Conservation (phyloP, 2,329 filamentous ascomycete genomes). For the Ascochyta koolunga region DNA sequence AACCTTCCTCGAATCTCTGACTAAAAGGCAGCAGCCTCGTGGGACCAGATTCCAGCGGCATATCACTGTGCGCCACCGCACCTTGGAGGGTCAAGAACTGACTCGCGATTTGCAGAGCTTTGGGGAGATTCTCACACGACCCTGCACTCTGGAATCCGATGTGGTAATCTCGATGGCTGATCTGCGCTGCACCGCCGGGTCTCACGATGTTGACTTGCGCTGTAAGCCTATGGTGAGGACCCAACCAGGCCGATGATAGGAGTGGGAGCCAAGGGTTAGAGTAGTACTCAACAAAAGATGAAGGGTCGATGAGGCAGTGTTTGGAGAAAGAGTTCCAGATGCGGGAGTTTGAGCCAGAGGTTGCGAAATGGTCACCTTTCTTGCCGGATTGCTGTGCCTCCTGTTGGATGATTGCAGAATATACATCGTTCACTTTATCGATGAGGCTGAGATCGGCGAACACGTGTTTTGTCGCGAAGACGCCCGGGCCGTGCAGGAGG, state of each 20-base stretch:
- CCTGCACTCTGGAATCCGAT: constrained; percentile 65
- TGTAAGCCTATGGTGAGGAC: constrained; percentile 65
- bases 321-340: constrained; percentile 73
- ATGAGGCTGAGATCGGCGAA: constrained; percentile 50
- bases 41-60: constrained; percentile 64
- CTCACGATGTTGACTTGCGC: constrained; percentile 68
- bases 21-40: constrained; percentile 67
- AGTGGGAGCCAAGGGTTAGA: constrained; percentile 63
- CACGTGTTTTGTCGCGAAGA: constrained; percentile 63
- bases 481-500: constrained; percentile 63
- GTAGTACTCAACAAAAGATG: constrained; percentile 64
- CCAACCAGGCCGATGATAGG: constrained; percentile 63
- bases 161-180: constrained; percentile 67
- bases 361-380: constrained; percentile 67
- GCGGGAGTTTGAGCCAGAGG: constrained; percentile 61
- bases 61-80: constrained; percentile 66
- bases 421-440: constrained; percentile 32
- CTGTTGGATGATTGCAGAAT: constrained; percentile 47
- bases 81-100: constrained; percentile 68
- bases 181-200: constrained; percentile 64
- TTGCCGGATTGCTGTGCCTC: constrained; percentile 54
- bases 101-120: constrained; percentile 59
- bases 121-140: constrained; percentile 55
- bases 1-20: constrained; percentile 63
- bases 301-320: constrained; percentile 59